phyloP scores from a whole-genome alignment of 805 yeast genomes.

The Danielia oregonensis region DNA sequence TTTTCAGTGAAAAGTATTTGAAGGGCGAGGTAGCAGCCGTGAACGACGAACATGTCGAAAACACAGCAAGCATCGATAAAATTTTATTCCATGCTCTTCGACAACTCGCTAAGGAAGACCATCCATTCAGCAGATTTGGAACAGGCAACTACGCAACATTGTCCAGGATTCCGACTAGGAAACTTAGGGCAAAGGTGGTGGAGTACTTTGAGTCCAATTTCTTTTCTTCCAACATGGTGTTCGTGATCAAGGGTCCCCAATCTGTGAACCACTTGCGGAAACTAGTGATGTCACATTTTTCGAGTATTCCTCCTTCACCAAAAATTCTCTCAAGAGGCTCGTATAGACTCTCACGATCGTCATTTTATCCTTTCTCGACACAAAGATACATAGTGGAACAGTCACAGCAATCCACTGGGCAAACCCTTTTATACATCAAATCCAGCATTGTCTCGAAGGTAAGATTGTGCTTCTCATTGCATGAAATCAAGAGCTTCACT shows the following conservation, averaged over 20 bases:
- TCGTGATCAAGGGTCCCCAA: constrained; percentile 65
- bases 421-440: background rate
- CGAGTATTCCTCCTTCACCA: background rate
- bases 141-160: constrained; percentile 59
- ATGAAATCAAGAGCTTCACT: background rate
- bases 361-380: background rate
- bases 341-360: background rate
- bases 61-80: constrained; percentile 42
- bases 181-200: constrained; percentile 29
- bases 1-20: constrained; percentile 40
- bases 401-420: too few species aligned
- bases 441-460: background rate
- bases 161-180: constrained; percentile 19
- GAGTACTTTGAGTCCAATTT: constrained; percentile 42
- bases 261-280: constrained; percentile 56
- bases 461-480: background rate
- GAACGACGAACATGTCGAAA: constrained; percentile 64
- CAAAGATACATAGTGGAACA: too few species aligned
- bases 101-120: constrained; percentile 41
- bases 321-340: background rate
- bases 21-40: constrained; percentile 56
- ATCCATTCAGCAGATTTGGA: constrained; percentile 58
- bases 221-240: constrained; percentile 45
- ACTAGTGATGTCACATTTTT: constrained; percentile 43
- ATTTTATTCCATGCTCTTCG: constrained; percentile 57